Conservation (phyloP, 2,329 filamentous ascomycete genomes). For the Juglanconis sp. region DNA sequence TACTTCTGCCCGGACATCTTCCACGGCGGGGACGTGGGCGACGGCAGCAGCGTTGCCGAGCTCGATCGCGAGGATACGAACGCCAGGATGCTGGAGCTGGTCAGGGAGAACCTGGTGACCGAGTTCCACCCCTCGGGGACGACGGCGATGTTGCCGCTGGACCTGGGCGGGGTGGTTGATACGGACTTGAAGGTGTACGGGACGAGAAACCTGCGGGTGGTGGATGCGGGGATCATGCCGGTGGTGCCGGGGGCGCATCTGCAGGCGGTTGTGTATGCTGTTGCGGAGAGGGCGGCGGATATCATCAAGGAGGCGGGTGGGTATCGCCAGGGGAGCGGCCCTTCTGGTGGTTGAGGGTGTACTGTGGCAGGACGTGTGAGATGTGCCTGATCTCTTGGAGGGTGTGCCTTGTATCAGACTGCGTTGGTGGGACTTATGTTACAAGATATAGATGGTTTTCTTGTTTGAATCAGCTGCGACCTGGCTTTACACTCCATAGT, state of each 20-base stretch:
- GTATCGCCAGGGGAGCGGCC: not conserved
- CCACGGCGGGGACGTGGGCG: not conserved
- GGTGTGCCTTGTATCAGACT: no score
- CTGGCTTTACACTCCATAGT: no score
- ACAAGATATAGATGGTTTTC: no score
- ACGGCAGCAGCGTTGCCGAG: not conserved
- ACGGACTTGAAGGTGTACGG: slow-evolving; percentile 43
- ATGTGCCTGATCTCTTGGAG: no score
- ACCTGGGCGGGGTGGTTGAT: slow-evolving; percentile 40
- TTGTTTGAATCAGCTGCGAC: no score
- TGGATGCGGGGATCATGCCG: slow-evolving; percentile 46
- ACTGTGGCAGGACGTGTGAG: no score
- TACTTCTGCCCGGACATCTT: slow-evolving; percentile 21
- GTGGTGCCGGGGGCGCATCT: slow-evolving; percentile 44
- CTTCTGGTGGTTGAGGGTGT: no score
- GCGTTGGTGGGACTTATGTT: no score
- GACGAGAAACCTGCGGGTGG: slow-evolving; percentile 41
- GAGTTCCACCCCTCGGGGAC: slow-evolving; percentile 25
- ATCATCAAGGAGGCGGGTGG: slow-evolving; percentile 22
- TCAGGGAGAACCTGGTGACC: slow-evolving; percentile 22
- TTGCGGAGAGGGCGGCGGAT: slow-evolving; percentile 42
- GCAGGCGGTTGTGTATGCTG: slow-evolving; percentile 49
- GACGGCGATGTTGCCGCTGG: slow-evolving; percentile 17
- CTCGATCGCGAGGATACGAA: slow-evolving; percentile 32
- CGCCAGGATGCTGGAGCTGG: slow-evolving; percentile 38